Evolutionary conservation across 768 basidiomycete species (phyloP), one percentile per base, ranked within the genome.

Genomic region (Holtermanniella nyarrowii): DNA sequence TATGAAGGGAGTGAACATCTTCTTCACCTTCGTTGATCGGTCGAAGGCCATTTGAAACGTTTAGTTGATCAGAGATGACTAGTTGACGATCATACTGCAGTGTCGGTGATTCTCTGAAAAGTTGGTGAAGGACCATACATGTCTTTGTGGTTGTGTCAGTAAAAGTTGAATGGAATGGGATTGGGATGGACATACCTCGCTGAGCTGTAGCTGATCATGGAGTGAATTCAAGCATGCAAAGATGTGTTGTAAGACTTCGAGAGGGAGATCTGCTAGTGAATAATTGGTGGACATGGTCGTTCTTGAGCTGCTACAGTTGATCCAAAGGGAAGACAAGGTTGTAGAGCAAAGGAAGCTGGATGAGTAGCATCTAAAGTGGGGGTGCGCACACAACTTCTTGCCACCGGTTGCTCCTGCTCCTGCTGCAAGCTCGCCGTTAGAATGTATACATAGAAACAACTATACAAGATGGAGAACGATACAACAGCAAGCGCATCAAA

Each of bases 21-120:
- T 45, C 45, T 20, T 42, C 53, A 5, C 23, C 13, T 16, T 16
- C 40, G n/a, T 23, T 39, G 12, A 31, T 10, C 3, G 48, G 31
- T 14, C 44, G 48, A 7, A 44, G 54, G 5, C 24, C 44, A 40
- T 47, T 50, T 12, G 65, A 58, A 3, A 63, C 53, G 42, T 66
- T 60, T 21, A 66, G 56, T 42, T 63, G 56, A 5, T 39, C 56
- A 14, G 54, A 44, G 2, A 60, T 66, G 1, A 49, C 48, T 3
- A 66, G 52, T 1, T 56, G 51, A 46, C 60, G 58, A 14, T 54
- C 54, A 48, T 66, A 66, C 42, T 63, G 59, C 39, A 63, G 52
- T 26, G 47, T 31, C 20, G 65, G 49, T 1, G 65, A 61, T 5
- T 48, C 41, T 0, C 13, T 23, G 43, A 58, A 57, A 0, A 61